Base-by-base conservation (phyloP, 768 basidiomycete genomes). In the Paxillus rubicundulus region DNA sequence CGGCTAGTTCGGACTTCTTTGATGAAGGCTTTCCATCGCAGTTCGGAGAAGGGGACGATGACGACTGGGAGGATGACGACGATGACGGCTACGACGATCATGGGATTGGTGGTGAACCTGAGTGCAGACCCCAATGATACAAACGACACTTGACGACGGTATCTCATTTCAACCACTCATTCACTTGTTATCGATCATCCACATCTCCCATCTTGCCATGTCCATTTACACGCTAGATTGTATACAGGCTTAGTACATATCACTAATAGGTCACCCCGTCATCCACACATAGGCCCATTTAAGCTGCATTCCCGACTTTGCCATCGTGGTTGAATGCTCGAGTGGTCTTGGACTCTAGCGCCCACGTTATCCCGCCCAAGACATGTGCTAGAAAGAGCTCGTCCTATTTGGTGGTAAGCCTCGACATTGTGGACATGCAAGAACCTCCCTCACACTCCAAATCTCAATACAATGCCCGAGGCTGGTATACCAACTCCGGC, bases 401-500 rank as follows among this genome's bases (percentile, higher is more conserved):
- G 54, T 94, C 79, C 84, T 92, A 55, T 32, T 18, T 61, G 49
- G 33, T 7, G 43, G 49, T 57, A 24, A 52, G 34, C 48, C 9
- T 18, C 9, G 33, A 18, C 21, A 27, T 17, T 12, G 9, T 41
- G 3, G n/a, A 2, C 9, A 24, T 49, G 18, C 45, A 33, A 20
- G 36, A 17, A 21, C 10, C 13, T 18, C 34, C 67, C 78, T 51
- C 48, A 85, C 87, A 72, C 80, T 70, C 89, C 88, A 91, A 30
- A 87, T 90, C 61, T 87, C 83, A 60, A 83, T 85, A 47, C 83
- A 70, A 65, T 95, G 92, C 0, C 91, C 91, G 0, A 93, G 76
- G 55, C 83, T 78, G 1, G 92, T 93, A 65, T 90, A 93, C 72
- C 89, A 93, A 60, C 88, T 90, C 34, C 91, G 79, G 18, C 90